phyloP scores from a whole-genome alignment of 805 yeast species.

The Ogataea neopini region DNA sequence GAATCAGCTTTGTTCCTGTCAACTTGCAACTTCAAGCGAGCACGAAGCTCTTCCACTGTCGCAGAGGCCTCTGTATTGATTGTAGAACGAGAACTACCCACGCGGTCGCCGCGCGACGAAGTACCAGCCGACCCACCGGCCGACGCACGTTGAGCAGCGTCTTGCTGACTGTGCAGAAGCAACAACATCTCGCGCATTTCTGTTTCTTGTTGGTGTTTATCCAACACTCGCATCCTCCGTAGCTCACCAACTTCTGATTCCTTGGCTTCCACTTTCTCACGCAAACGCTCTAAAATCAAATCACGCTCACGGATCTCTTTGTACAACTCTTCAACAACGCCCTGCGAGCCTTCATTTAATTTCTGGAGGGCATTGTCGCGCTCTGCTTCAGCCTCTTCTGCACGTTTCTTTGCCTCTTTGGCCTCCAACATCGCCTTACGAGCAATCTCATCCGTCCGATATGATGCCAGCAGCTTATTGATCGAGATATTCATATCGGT shows the following conservation, averaged over 20 bases:
- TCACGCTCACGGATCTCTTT: constrained; percentile 66
- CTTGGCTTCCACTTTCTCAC: constrained; percentile 62
- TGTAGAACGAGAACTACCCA: constrained; percentile 17
- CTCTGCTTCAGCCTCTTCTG: constrained; percentile 47
- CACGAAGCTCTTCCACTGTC: constrained; percentile 36
- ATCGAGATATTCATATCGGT: constrained; percentile 77
- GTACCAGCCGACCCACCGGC: background rate
- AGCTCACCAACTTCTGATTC: constrained; percentile 62
- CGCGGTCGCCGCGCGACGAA: background rate
- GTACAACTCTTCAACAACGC: constrained; percentile 59
- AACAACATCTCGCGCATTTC: constrained; percentile 75
- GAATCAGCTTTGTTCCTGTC: constrained; percentile 47
- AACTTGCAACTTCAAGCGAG: constrained; percentile 46
- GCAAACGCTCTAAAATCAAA: constrained; percentile 54
- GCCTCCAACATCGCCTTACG: constrained; percentile 58
- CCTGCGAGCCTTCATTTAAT: constrained; percentile 67
- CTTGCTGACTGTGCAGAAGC: constrained; percentile 51
- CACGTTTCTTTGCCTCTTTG: constrained; percentile 40
- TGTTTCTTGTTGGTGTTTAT: constrained; percentile 73
- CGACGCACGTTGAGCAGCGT: no score
- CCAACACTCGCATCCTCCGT: constrained; percentile 57
- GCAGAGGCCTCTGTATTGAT: constrained; percentile 17
- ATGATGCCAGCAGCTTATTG: constrained; percentile 65
- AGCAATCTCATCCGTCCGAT: constrained; percentile 86
- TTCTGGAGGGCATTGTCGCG: constrained; percentile 32